A percentile compares a stretch with the other conserved stretches of the same genome.
Evolutionary conservation across 495 filamentous ascomycete genomes (phyloP).

Genomic region (Penicillium maclennaniae): DNA sequence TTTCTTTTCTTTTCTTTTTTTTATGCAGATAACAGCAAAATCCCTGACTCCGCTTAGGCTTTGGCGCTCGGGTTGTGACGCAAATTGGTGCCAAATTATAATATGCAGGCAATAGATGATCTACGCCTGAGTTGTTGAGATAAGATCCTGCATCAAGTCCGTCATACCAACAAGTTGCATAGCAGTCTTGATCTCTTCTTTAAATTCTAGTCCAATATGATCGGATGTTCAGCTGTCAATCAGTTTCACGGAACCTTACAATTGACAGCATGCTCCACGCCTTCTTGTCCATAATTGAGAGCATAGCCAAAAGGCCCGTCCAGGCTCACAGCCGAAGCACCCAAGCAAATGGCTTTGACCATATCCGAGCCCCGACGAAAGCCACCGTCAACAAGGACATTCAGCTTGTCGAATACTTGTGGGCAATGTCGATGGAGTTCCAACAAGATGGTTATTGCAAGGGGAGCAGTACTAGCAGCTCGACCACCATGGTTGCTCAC

Average conservation of each 20-base stretch:
- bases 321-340: conserved; percentile 58
- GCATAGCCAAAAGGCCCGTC: conserved; percentile 57
- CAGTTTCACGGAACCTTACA: conserved; percentile 36
- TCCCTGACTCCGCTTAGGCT: background rate
- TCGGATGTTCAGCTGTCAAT: background rate
- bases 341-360: conserved; percentile 63
- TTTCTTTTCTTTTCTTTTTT: too few relatives aligned
- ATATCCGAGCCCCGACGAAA: conserved; percentile 61
- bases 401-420: conserved; percentile 49
- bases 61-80: background rate
- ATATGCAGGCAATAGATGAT: conserved; percentile 39
- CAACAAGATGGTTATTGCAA: conserved; percentile 55
- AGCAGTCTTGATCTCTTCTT: conserved; percentile 65
- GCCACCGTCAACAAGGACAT: conserved; percentile 65
- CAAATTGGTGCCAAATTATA: background rate
- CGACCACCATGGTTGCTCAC: conserved; percentile 68
- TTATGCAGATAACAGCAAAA: background rate
- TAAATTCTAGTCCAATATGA: conserved; percentile 47
- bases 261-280: conserved; percentile 36
- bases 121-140: conserved; percentile 60
- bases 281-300: conserved; percentile 41
- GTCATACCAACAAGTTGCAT: conserved; percentile 70
- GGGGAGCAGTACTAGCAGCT: conserved; percentile 58
- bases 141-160: conserved; percentile 52
- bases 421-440: conserved; percentile 62